These are phyloP conservation scores for Clavispora santaluciae DNA, from an alignment of 805 yeast species.

Conservation along the genomic window DNA sequence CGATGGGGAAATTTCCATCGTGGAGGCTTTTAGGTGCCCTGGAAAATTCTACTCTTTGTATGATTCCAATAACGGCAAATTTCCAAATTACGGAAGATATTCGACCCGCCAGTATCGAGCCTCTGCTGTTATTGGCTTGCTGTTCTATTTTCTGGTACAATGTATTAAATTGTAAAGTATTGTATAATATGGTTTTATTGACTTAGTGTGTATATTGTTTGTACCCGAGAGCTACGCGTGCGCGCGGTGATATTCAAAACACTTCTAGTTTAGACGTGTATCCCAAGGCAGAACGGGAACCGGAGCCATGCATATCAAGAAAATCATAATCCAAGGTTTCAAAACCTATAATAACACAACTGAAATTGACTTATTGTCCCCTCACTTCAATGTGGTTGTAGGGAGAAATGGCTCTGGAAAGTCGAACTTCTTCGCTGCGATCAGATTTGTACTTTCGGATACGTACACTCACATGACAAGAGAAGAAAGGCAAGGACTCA, in stretches of 20 bases:
- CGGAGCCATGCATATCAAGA: slow-evolving; percentile 33
- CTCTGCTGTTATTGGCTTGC: too few species aligned
- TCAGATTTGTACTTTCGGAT: slow-evolving; percentile 86
- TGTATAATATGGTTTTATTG: too few species aligned
- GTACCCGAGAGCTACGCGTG: background rate
- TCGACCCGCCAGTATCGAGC: too few species aligned
- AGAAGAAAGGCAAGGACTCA: slow-evolving; percentile 80
- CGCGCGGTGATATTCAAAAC: background rate
- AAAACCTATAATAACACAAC: slow-evolving; percentile 88
- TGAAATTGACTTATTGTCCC: slow-evolving; percentile 68
- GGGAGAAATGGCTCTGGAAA: slow-evolving; percentile 96
- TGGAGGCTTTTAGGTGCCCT: background rate
- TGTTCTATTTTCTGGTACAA: too few species aligned
- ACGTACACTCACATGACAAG: slow-evolving; percentile 79
- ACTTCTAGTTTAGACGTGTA: background rate
- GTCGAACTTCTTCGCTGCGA: slow-evolving; percentile 92
- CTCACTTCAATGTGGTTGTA: slow-evolving; percentile 74
- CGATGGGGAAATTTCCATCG: slow-evolving; percentile 8
- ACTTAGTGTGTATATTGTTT: background rate
- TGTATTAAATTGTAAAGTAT: background rate
- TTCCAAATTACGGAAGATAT: too few species aligned
- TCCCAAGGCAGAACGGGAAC: background rate
- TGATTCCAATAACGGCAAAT: too few species aligned
- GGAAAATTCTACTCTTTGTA: too few species aligned
- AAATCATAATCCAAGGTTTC: slow-evolving; percentile 83